Percentiles rank a stretch among this genome's conserved stretches.
Evolutionary conservation across 2,329 filamentous ascomycete genomes (phyloP).

Genomic region (Pseudofabraea citricarpa): DNA sequence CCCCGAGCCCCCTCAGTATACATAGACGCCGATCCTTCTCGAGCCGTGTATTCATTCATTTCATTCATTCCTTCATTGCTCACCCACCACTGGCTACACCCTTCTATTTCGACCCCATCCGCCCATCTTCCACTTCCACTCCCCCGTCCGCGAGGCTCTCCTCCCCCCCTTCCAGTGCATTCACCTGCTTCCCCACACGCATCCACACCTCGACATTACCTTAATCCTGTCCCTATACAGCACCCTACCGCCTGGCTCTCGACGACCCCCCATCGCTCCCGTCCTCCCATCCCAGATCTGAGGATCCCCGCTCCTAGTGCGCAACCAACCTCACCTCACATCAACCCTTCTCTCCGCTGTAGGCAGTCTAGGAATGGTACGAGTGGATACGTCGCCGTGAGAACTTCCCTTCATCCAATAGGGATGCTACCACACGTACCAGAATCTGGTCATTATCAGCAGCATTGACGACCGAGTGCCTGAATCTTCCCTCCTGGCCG

Average conservation of each 20-base stretch:
- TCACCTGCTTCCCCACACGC: constrained; percentile 4
- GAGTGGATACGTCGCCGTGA: constrained; percentile 13
- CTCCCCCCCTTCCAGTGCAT: not conserved
- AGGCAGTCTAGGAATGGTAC: constrained; percentile 15
- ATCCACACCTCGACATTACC: constrained; percentile 1
- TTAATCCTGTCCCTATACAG: not conserved
- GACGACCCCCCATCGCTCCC: not conserved
- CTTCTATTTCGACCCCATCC: not conserved
- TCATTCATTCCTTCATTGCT: no score
- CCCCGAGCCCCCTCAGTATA: no score
- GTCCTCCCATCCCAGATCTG: not conserved
- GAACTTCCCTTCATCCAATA: constrained; percentile 17
- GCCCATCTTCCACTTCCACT: not conserved
- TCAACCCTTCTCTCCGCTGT: not conserved
- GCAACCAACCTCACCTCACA: no score
- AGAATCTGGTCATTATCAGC: constrained; percentile 23
- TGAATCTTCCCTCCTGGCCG: constrained; percentile 9
- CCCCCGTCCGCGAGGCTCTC: constrained; percentile 1
- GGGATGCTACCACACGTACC: constrained; percentile 20
- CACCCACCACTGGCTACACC: no score
- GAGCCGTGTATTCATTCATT: no score
- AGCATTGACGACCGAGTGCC: constrained; percentile 15
- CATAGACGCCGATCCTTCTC: no score
- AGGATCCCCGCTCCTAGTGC: not conserved
- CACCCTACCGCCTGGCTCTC: not conserved